Evolutionary conservation across 2,329 filamentous ascomycete species (phyloP), one percentile per base, ranked within the genome.

Genomic region (Aspergillus udagawae): DNA sequence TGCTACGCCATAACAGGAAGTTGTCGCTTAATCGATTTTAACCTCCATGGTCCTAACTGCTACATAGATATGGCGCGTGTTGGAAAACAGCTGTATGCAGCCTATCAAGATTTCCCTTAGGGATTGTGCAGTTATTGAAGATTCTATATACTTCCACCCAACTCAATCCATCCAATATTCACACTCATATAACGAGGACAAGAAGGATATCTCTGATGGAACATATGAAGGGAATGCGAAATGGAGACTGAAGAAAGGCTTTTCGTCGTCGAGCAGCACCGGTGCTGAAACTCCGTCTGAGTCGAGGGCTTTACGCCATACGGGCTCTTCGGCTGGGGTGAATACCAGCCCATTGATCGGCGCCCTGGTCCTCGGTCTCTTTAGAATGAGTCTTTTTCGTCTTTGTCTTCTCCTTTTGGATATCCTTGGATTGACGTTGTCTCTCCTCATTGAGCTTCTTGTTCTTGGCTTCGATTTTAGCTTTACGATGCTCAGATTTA

Each of bases 401-500:
- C 70, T 76, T 75, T 63, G 66, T 69, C 70, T 76, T 75, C 63
- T 75, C 73, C 67, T 80, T 78, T 57, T 73, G 70, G 62, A 77
- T 74, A 62, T 77, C 73, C 74, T 83, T 79, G 17, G 76, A 75
- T 54, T 79, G 74, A 48, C 83, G 77, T 56, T 81, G 78, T 55
- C 86, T 80, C 75, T 89, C 80, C 62, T 86, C 91, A 64, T 90
- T 84, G 51, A 97, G 82, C 77, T 92, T 93, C 67, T 83, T 80
- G 78, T 97, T 97, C 83, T 96, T 97, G 57, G 83, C 83, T 67
- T 84, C 82, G 73, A 97, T 91, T 79, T 92, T 94, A 57, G 87
- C 83, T 70, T 83, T 85, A 62, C 93, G 82, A 56, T 81, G 77
- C 62, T 86, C 81, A 49, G 85, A 90, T 73, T 92, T 95, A 60